Percentiles rank a stretch among this genome's conserved stretches.
These are phyloP conservation scores for Leucogyrophana mollusca DNA, from an alignment of 768 basidiomycete species.

Conservation along the genomic window DNA sequence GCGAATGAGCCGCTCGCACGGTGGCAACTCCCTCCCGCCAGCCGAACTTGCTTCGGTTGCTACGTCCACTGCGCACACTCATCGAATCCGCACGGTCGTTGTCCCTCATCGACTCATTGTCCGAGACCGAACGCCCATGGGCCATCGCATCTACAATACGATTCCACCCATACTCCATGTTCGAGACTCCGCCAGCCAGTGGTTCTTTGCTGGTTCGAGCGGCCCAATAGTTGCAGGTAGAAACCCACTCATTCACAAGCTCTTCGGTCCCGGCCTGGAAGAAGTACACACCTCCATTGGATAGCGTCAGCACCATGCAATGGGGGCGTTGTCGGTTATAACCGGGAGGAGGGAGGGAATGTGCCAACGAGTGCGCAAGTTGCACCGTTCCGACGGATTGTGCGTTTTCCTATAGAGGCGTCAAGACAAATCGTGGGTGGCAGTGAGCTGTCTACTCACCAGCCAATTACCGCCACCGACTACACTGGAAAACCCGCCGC, in stretches of 20 bases:
- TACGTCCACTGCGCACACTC: constrained; percentile 76
- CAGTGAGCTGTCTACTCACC: constrained; percentile 67
- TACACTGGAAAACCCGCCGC: constrained; percentile 55
- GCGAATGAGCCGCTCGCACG: constrained; percentile 64
- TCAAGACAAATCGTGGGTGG: constrained; percentile 10
- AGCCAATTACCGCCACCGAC: constrained; percentile 99
- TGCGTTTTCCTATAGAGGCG: constrained; percentile 72
- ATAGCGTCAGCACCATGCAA: constrained; percentile 90
- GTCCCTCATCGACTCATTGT: constrained; percentile 50
- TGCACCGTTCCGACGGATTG: constrained; percentile 77
- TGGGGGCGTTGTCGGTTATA: constrained; percentile 89
- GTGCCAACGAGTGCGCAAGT: constrained; percentile 86
- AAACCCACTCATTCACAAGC: constrained; percentile 98
- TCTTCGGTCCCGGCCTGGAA: constrained; percentile 99
- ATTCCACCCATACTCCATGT: constrained; percentile 99
- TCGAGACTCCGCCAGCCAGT: constrained; percentile 92
- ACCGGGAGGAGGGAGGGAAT: constrained; percentile 86
- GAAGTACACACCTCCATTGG: constrained; percentile 91
- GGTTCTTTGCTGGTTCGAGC: constrained; percentile 95
- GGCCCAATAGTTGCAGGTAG: constrained; percentile 99
- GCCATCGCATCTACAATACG: constrained; percentile 57
- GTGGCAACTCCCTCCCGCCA: constrained; percentile 70
- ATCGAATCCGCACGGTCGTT: constrained; percentile 57
- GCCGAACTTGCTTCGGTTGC: constrained; percentile 70
- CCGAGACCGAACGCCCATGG: constrained; percentile 55